Evolutionary conservation across 1,139 yeast species (phyloP).

Genomic region (Magnusiomyces suaveolens): DNA sequence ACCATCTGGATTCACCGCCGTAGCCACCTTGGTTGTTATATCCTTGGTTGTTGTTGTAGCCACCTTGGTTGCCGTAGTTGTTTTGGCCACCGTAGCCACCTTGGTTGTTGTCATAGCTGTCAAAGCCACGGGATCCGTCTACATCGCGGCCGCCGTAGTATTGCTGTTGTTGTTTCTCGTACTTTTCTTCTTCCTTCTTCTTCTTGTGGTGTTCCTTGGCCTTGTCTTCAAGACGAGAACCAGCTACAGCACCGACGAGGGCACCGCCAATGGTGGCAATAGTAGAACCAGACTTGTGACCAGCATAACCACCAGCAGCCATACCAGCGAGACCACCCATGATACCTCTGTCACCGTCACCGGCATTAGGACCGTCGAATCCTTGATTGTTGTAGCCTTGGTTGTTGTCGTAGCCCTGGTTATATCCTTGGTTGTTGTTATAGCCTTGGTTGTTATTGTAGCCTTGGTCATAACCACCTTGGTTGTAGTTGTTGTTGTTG

Average conservation of each 20-base stretch:
- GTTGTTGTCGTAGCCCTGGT: background rate
- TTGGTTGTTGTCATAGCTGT: background rate
- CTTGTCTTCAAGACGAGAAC: constrained; percentile 44
- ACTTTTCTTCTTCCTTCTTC: constrained; percentile 20
- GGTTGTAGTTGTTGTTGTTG: background rate
- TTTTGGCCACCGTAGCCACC: background rate
- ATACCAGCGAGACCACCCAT: constrained; percentile 50
- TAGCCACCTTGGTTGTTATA: background rate
- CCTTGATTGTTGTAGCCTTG: background rate
- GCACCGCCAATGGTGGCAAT: constrained; percentile 51
- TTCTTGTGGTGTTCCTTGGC: constrained; percentile 19
- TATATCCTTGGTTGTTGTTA: background rate
- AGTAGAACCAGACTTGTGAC: constrained; percentile 34
- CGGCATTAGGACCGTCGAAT: background rate
- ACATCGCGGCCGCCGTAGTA: background rate
- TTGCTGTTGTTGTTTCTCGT: constrained; percentile 17
- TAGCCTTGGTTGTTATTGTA: too few relatives aligned
- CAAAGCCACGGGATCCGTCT: background rate
- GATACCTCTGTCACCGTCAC: constrained; percentile 43
- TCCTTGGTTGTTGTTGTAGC: constrained; percentile 6
- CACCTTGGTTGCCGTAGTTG: constrained; percentile 7
- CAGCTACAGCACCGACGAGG: constrained; percentile 51
- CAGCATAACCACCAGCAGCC: constrained; percentile 47
- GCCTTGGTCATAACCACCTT: background rate
- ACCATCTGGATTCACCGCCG: background rate